Base-by-base conservation (phyloP, 345 rosid genomes). In the Ailanthus altissimus region DNA sequence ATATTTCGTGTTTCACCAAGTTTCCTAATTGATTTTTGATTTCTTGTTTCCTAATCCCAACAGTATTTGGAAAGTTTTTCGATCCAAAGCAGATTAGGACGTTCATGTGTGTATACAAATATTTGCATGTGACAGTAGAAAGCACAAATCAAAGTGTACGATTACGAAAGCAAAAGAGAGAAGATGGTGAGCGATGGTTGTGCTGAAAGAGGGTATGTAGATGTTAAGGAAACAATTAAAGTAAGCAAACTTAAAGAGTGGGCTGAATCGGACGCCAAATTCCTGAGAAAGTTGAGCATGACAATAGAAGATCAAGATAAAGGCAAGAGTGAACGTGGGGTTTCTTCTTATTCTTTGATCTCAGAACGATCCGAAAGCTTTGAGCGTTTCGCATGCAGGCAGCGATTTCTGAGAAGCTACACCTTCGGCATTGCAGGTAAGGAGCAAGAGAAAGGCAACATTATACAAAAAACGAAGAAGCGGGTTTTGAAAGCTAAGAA, bases 401-500 rank as follows among this genome's bases (percentile, higher is more conserved):
- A 80, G 70, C 78, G 66, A 69, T 84, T 51, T 32, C 69, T 84
- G 0, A 76, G 81, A 70, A 84, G 87, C 87, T 86, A 86, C 70
- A 62, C 66, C 26, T 83, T 84, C 28, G 58, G 64, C n/a, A 76
- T n/a, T n/a, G n/a, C n/a, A n/a, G n/a, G 3, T 32, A 54, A 62
- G 77, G 49, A 14, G 47, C 62, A 46, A 50, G 10, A 50, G 21
- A 69, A 16, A 69, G 21, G 26, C 56, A 49, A 15, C n/a, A 23
- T 8, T 14, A 13, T 18, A 23, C 28, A 36, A 40, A 67, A 32
- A 40, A 59, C 36, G 64, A 56, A 50, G 74, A 58, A 50, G 26
- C 53, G 14, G 12, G 45, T 63, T 15, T n/a, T 54, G 25, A 49
- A 73, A 56, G 23, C 18, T 8, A 53, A 23, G 42, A 67, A 43